Conservation (phyloP, 352 stramenopile genomes). For the Blastocystis hominis region DNA sequence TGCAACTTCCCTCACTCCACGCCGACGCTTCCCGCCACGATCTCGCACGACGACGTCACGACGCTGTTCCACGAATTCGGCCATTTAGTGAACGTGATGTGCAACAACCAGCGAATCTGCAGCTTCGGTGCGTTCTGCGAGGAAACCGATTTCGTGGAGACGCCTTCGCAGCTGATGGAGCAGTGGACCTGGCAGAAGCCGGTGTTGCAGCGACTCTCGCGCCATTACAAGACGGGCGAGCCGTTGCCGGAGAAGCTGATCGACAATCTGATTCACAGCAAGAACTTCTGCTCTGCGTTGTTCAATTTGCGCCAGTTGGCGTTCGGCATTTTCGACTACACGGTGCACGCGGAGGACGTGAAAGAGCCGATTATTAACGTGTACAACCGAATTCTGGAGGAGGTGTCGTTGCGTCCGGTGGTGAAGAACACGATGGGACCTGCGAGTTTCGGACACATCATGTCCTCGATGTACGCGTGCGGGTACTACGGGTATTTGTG, state of each 20-base stretch:
- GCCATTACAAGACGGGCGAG: constrained; percentile 72
- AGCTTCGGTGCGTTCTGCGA: constrained; percentile 70
- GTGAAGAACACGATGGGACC: not conserved
- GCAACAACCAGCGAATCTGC: constrained; percentile 71
- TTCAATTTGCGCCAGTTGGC: constrained; percentile 77
- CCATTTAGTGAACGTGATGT: constrained; percentile 79
- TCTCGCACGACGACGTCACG: constrained; percentile 74
- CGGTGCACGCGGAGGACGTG: constrained; percentile 65
- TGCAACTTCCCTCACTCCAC: constrained; percentile 75
- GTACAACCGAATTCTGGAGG: not conserved
- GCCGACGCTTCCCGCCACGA: constrained; percentile 69
- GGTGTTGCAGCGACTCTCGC: constrained; percentile 72
- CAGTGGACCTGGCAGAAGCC: constrained; percentile 80
- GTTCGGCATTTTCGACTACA: constrained; percentile 72
- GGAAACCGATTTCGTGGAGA: constrained; percentile 74
- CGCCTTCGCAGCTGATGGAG: constrained; percentile 75
- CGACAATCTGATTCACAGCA: constrained; percentile 72
- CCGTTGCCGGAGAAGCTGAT: constrained; percentile 74
- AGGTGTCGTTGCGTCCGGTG: not conserved
- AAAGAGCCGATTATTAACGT: constrained; percentile 31
- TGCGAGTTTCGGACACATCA: constrained; percentile 52
- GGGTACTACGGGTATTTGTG: constrained; percentile 56
- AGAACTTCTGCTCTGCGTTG: constrained; percentile 73
- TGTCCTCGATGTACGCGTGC: constrained; percentile 51
- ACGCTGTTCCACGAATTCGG: constrained; percentile 80